Evolutionary conservation across 441 rosid genomes (phyloP).

Genomic region (Euphorbia schlechtendalii): DNA sequence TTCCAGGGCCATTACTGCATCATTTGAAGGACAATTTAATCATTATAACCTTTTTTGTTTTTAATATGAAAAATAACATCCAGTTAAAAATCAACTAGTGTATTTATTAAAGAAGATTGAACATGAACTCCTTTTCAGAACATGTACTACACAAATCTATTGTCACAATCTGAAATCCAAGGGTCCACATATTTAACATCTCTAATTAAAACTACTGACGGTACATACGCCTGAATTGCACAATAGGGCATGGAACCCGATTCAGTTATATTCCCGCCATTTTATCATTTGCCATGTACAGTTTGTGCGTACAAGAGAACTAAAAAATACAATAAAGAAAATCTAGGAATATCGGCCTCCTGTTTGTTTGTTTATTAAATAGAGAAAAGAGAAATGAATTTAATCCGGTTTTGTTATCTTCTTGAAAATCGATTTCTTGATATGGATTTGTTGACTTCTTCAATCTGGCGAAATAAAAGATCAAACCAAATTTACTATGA

Average conservation of each 20-base stretch:
- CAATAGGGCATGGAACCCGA: background rate
- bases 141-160: background rate
- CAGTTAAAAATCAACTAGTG: background rate
- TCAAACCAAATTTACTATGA: background rate
- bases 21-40: background rate
- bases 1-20: constrained; percentile 59
- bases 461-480: background rate
- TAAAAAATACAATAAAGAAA: background rate
- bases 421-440: background rate
- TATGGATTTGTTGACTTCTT: background rate
- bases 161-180: background rate
- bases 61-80: background rate
- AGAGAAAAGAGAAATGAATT: background rate
- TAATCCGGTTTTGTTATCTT: background rate
- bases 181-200: background rate
- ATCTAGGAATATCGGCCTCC: background rate
- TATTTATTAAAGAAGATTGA: background rate
- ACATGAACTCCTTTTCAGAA: background rate
- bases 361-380: constrained; percentile 18
- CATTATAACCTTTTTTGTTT: background rate
- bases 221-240: background rate
- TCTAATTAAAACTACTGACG: background rate
- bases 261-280: constrained; percentile 15
- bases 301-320: background rate
- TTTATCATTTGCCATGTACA: background rate